Conservation (phyloP, 2,329 filamentous ascomycete species). For the Neoascochyta sp. region DNA sequence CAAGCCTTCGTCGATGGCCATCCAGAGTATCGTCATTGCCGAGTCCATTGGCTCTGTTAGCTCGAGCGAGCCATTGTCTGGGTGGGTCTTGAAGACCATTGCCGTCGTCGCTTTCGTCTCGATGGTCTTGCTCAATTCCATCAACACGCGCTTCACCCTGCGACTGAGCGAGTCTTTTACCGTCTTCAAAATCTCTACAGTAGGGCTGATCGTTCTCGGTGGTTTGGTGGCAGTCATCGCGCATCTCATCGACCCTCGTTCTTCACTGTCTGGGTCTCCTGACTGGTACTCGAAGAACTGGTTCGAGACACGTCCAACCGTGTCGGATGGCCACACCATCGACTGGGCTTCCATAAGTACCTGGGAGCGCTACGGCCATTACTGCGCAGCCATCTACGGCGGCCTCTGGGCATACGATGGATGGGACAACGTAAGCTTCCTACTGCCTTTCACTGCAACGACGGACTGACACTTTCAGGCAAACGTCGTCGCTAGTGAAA, state of each 20-base stretch:
- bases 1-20: slow-evolving; percentile 62
- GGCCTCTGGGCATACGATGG: slow-evolving; percentile 63
- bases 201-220: slow-evolving; percentile 30
- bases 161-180: slow-evolving; percentile 44
- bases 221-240: slow-evolving; percentile 30
- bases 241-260: slow-evolving; percentile 25
- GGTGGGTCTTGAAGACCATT: slow-evolving; percentile 36
- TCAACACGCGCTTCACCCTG: slow-evolving; percentile 42
- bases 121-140: slow-evolving; percentile 44
- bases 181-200: slow-evolving; percentile 37
- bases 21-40: slow-evolving; percentile 60
- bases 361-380: slow-evolving; percentile 60
- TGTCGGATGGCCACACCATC: slow-evolving; percentile 42
- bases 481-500: slow-evolving; percentile 40
- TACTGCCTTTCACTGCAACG: slow-evolving; percentile 1
- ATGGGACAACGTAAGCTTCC: slow-evolving; percentile 58
- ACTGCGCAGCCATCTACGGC: slow-evolving; percentile 59
- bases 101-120: slow-evolving; percentile 35
- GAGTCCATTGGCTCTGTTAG: slow-evolving; percentile 49
- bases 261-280: slow-evolving; percentile 26
- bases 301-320: slow-evolving; percentile 53
- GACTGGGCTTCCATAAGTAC: slow-evolving; percentile 42
- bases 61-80: slow-evolving; percentile 20
- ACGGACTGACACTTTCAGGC: slow-evolving; percentile 18
- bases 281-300: slow-evolving; percentile 49